phyloP scores from a whole-genome alignment of 2,329 filamentous ascomycete genomes.

The Botrytis fragariae region DNA sequence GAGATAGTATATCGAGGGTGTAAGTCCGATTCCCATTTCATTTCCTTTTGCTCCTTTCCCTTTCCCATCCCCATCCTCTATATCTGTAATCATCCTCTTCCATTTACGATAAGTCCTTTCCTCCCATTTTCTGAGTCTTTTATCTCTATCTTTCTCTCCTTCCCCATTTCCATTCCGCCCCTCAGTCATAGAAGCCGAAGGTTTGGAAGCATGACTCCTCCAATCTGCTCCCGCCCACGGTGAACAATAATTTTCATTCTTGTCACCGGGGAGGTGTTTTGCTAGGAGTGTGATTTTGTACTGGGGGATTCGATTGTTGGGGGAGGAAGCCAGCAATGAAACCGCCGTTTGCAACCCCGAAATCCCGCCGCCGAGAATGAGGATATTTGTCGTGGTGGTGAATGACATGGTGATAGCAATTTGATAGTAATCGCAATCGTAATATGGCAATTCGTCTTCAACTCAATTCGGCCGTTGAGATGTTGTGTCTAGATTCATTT shows the following conservation, averaged over 20 bases:
- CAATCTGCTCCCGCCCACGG: conserved; percentile 1
- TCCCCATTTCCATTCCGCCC: too few relatives aligned
- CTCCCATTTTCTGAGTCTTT: not conserved
- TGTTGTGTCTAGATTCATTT: too few relatives aligned
- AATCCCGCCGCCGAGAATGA: conserved; percentile 44
- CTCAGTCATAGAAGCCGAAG: accelerated
- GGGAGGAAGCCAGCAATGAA: not conserved
- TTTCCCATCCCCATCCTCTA: not conserved
- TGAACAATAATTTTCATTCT: not conserved
- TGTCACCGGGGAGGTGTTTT: not conserved
- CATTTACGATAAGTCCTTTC: not conserved
- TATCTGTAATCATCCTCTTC: not conserved
- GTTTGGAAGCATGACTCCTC: not conserved
- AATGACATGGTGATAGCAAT: not conserved
- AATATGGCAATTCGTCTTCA: accelerated
- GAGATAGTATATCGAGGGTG: not conserved
- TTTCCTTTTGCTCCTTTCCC: not conserved
- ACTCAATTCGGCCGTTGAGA: too few relatives aligned
- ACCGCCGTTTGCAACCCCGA: conserved; percentile 44
- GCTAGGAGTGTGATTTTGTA: not conserved
- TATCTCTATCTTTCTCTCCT: not conserved
- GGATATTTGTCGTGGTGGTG: conserved; percentile 18
- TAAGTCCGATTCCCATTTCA: not conserved
- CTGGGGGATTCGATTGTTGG: not conserved
- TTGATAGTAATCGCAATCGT: too few relatives aligned